A percentile compares a stretch with the other conserved stretches of the same genome.
Conservation (phyloP, 2,329 filamentous ascomycete genomes). For the Epichloe bromicola region DNA sequence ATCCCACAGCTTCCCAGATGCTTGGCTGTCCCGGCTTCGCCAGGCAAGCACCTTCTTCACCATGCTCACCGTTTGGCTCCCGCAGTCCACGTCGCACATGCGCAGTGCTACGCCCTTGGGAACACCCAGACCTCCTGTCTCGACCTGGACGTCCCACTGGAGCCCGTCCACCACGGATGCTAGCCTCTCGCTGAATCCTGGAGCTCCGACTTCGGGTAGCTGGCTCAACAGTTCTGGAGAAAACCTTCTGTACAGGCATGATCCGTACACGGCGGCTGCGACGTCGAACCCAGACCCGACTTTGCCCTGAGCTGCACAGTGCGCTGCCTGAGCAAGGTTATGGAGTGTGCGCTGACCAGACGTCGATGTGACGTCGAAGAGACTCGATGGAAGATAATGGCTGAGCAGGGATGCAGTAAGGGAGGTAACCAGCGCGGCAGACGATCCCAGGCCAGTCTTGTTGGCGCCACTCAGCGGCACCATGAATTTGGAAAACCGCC, state of each 20-base stretch:
- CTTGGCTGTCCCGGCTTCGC: slow-evolving; percentile 50
- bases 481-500: slow-evolving; percentile 64
- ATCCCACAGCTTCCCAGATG: slow-evolving; percentile 61
- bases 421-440: slow-evolving; percentile 82
- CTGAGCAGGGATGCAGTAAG: slow-evolving; percentile 64
- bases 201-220: slow-evolving; percentile 52
- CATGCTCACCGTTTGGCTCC: slow-evolving; percentile 88
- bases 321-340: slow-evolving; percentile 85
- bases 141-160: slow-evolving; percentile 70
- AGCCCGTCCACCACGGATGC: slow-evolving; percentile 51
- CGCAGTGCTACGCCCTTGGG: slow-evolving; percentile 64
- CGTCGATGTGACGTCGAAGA: slow-evolving; percentile 44
- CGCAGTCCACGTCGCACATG: slow-evolving; percentile 94
- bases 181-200: slow-evolving; percentile 55
- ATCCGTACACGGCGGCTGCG: slow-evolving; percentile 82
- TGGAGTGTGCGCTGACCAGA: slow-evolving; percentile 54
- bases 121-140: slow-evolving; percentile 55
- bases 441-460: slow-evolving; percentile 93
- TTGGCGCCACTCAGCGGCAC: slow-evolving; percentile 66
- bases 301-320: slow-evolving; percentile 94
- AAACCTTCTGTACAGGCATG: slow-evolving; percentile 85
- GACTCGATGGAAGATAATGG: slow-evolving; percentile 52
- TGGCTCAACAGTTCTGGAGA: slow-evolving; percentile 59
- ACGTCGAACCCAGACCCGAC: slow-evolving; percentile 94
- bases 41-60: slow-evolving; percentile 83